Evolutionary conservation across 805 yeast species (phyloP), one percentile per base, ranked within the genome.

Genomic region (Metahyphopichia silvanorum): DNA sequence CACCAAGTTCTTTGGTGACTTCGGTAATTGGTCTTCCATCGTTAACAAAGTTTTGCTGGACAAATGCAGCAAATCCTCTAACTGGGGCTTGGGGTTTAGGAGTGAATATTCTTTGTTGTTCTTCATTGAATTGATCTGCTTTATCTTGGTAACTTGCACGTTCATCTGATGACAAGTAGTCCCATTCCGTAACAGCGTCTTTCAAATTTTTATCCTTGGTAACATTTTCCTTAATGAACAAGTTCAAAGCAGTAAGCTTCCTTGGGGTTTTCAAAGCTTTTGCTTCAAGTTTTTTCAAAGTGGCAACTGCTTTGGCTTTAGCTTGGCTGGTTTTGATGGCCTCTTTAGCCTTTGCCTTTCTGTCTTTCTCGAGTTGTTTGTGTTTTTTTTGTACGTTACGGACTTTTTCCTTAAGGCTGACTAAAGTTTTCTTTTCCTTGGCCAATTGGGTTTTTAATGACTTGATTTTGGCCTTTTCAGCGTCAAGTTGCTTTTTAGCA

Each of bases 81-180:
- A 52, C 40, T 5, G 69, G 68, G 5, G 46, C 38, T 32, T 54
- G 53, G 21, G 72, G 72, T 43, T 55, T 56, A 1, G 63, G 61
- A 2, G 51, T 43, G 43, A 42, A 61, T 16, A 45, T 36, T 33
- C 50, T 37, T 19, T 40, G 32, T 27, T 42, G 43, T 24, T 53
- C 53, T 9, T 44, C 57, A 36, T 61, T 60, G 42, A 44, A 38
- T 27, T 44, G 50, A n/a, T 47, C 48, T n/a, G 63, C 66, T 33
- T 49, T 44, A 2, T 31, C 39, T 13, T 38, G 33, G 38, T 32
- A 62, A 4, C 27, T 38, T 10, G 47, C 55, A 43, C 55, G 59
- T 38, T 65, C 69, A 20, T 33, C 35, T 6, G 41, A 52, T 8
- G 53, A 25, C 42, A 66, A 53, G 5, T 31, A 17, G 2, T 40